These are phyloP conservation scores for Coniochaeta sp. DNA, from an alignment of 2,329 filamentous ascomycete species.

Conservation along the genomic window DNA sequence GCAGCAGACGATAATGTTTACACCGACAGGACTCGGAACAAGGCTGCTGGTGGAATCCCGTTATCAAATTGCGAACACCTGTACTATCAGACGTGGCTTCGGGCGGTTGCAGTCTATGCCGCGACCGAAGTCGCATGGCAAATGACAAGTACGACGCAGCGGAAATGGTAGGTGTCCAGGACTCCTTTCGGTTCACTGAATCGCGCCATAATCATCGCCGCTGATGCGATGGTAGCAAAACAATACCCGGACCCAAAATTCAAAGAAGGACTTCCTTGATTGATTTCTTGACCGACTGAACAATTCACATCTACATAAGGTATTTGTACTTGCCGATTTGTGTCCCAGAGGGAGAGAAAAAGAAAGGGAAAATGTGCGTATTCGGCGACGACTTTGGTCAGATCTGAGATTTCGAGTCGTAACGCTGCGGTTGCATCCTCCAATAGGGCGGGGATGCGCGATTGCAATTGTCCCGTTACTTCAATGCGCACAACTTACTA, in stretches of 20 bases:
- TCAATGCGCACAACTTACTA: background rate
- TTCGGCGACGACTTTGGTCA: background rate
- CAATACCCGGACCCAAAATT: background rate
- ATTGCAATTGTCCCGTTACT: background rate
- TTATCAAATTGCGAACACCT: conserved; percentile 12
- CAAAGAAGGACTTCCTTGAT: background rate
- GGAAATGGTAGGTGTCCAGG: background rate
- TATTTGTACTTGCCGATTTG: background rate
- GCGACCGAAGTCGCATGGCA: background rate
- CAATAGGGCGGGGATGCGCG: background rate
- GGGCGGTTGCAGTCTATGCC: background rate
- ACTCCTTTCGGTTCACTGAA: no score
- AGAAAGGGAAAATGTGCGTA: background rate
- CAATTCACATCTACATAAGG: background rate
- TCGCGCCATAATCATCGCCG: conserved; percentile 17
- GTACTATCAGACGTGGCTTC: conserved; percentile 3
- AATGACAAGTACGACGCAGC: background rate
- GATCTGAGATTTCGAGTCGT: background rate
- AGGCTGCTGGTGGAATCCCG: conserved; percentile 11
- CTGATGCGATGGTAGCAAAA: conserved; percentile 15
- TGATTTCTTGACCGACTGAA: background rate
- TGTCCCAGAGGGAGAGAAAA: background rate
- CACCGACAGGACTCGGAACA: background rate
- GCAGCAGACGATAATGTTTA: background rate
- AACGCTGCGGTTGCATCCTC: background rate